These are phyloP conservation scores for Trichosporon ovoides DNA, from an alignment of 1,284 basidiomycete genomes.

Conservation along the genomic window DNA sequence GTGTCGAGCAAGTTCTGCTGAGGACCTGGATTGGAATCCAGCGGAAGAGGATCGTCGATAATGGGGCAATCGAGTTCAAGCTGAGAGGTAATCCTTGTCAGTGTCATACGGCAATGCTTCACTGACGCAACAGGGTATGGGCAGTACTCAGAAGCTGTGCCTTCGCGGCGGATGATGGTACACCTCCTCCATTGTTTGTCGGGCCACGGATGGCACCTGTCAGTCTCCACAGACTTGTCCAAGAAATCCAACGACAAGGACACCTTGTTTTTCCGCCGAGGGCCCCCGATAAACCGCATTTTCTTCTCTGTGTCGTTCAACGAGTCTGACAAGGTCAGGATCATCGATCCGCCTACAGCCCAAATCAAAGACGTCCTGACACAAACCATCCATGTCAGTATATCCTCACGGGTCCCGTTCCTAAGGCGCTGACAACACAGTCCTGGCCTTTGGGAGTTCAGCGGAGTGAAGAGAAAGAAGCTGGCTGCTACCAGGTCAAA, in stretches of 20 bases:
- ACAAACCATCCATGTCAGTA: conserved; percentile 30
- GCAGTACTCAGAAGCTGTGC: conserved; percentile 31
- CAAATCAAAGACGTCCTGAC: conserved; percentile 28
- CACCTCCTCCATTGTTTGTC: conserved; percentile 33
- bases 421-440: conserved; percentile 3
- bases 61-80: conserved; percentile 34
- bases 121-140: conserved; percentile 30
- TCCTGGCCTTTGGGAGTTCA: conserved; percentile 39
- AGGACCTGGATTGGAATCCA: conserved; percentile 36
- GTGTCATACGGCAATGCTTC: conserved; percentile 5
- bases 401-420: no score
- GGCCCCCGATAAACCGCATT: conserved; percentile 26
- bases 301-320: conserved; percentile 41
- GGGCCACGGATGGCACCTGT: conserved; percentile 34
- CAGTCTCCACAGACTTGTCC: conserved; percentile 29
- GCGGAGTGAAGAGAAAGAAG: conserved; percentile 31
- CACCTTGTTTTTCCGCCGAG: conserved; percentile 35
- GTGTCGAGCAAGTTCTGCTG: neutral
- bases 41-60: conserved; percentile 10
- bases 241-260: conserved; percentile 42
- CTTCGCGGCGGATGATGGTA: conserved; percentile 32
- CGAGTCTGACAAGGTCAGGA: conserved; percentile 39
- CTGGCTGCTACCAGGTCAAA: conserved; percentile 36
- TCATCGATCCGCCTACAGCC: conserved; percentile 40
- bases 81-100: conserved; percentile 35